Evolutionary conservation across 371 early-diverging fungal species (phyloP).

Genomic region (Basidiobolus meristosporus): DNA sequence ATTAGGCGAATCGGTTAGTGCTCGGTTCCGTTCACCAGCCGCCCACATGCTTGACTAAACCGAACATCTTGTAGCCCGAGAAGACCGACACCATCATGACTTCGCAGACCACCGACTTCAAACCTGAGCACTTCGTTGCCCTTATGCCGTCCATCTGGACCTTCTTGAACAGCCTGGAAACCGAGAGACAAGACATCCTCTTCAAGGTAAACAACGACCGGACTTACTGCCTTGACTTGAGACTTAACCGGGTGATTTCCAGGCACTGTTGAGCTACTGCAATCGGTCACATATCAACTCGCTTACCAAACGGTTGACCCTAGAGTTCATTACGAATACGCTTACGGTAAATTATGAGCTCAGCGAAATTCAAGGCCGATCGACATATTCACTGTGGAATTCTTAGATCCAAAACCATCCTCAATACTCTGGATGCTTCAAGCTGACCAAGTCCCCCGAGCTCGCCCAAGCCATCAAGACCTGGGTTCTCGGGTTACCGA

Average conservation of each 20-base stretch:
- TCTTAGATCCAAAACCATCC: conserved; percentile 15
- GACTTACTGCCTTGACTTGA: background rate
- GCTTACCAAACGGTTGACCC: conserved; percentile 11
- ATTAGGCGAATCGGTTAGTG: no score
- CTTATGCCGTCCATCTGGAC: conserved; percentile 36
- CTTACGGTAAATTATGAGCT: conserved; percentile 12
- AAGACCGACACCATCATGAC: background rate
- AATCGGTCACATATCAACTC: conserved; percentile 14
- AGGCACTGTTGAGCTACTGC: conserved; percentile 15
- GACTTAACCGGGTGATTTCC: background rate
- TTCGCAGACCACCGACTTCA: conserved; percentile 15
- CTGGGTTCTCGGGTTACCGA: conserved; percentile 26
- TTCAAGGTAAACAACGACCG: conserved; percentile 10
- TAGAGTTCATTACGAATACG: conserved; percentile 16
- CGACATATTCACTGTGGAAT: background rate
- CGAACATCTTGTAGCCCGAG: no score
- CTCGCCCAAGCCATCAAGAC: conserved; percentile 7
- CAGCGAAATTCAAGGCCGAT: background rate
- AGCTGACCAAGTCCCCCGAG: conserved; percentile 13
- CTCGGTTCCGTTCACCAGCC: no score
- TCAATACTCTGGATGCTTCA: no score
- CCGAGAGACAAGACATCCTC: conserved; percentile 12
- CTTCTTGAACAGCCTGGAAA: conserved; percentile 24
- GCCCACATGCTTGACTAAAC: no score
- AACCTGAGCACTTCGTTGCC: conserved; percentile 20